Evolutionary conservation across 148 eudicot species (phyloP).

Genomic region (Dysphania ambrosioides): DNA sequence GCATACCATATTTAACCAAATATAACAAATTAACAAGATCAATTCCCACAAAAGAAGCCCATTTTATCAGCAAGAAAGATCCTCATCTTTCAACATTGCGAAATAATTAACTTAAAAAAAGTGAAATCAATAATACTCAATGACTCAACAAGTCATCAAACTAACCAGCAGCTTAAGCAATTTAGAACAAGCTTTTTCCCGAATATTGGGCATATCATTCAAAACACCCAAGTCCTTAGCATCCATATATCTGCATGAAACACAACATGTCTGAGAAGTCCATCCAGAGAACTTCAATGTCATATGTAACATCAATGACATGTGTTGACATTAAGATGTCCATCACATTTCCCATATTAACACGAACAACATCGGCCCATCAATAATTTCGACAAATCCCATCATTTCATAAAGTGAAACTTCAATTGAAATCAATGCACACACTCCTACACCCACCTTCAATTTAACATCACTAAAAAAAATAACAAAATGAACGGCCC

Average conservation of each 20-base stretch:
- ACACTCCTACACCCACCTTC: neutral
- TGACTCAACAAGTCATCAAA: neutral
- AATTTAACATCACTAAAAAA: neutral
- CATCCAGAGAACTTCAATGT: neutral
- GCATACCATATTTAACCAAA: neutral
- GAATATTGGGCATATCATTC: slow-evolving; percentile 70
- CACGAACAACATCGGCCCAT: neutral
- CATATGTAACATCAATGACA: neutral
- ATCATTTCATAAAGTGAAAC: neutral
- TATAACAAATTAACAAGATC: neutral
- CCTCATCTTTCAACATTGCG: neutral
- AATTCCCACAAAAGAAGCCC: neutral
- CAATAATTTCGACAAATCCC: neutral
- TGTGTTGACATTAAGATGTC: neutral
- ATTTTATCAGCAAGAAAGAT: neutral
- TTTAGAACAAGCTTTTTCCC: slow-evolving; percentile 62
- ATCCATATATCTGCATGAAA: slow-evolving; percentile 60
- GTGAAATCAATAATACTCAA: neutral
- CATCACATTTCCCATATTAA: neutral
- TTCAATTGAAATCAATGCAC: neutral
- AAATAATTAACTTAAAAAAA: neutral
- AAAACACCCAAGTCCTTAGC: slow-evolving; percentile 75
- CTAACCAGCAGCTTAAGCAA: slow-evolving; percentile 70
- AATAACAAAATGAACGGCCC: neutral
- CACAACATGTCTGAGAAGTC: neutral